Conservation (phyloP, 768 basidiomycete species). For the Lactarius indigo region DNA sequence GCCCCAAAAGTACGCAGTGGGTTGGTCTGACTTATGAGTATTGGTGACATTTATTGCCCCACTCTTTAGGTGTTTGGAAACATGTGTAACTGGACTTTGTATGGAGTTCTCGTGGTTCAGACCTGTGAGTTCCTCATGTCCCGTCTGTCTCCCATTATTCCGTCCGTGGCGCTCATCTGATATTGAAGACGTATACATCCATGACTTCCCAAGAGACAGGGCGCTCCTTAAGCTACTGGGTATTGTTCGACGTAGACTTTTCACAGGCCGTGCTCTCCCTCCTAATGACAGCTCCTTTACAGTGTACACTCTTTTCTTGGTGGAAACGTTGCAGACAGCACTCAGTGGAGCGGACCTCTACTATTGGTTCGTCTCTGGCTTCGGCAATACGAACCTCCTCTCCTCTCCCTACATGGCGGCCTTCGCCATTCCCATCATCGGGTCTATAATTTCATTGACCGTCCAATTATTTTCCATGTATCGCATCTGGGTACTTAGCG, state of each 20-base stretch:
- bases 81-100: constrained; percentile 13
- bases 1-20: neutral
- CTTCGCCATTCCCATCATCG: constrained; percentile 28
- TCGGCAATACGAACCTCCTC: constrained; percentile 30
- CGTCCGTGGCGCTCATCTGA: neutral
- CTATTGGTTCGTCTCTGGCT: constrained; percentile 32
- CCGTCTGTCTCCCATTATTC: neutral
- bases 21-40: neutral
- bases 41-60: neutral
- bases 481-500: no score
- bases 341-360: constrained; percentile 31
- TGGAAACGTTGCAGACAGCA: constrained; percentile 29
- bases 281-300: neutral
- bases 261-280: no score
- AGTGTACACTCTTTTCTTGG: constrained; percentile 30
- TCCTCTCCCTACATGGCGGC: constrained; percentile 24
- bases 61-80: constrained; percentile 1
- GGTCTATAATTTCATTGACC: neutral
- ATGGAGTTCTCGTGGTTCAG: constrained; percentile 11
- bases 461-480: constrained; percentile 13
- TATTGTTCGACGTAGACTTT: neutral
- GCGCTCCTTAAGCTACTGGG: constrained; percentile 4
- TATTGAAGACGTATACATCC: constrained; percentile 12
- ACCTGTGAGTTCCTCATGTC: neutral
- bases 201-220: constrained; percentile 12